Conservation (phyloP, 2,329 filamentous ascomycete genomes). For the Ophiostoma piceae region DNA sequence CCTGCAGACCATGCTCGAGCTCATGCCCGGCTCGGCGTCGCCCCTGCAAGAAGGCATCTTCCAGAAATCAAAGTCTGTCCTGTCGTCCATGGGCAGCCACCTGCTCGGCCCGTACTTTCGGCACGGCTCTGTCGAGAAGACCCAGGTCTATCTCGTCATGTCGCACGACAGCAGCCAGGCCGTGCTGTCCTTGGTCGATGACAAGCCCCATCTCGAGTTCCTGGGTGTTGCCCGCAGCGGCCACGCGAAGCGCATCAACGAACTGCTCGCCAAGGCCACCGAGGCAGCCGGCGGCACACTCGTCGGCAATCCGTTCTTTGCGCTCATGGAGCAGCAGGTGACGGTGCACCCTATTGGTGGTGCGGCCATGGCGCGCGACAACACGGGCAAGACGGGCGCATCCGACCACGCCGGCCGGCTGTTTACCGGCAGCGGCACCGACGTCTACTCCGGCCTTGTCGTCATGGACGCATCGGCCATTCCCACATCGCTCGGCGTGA, state of each 20-base stretch:
- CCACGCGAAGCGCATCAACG: conserved; percentile 50
- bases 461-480: conserved; percentile 59
- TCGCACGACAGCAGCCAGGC: conserved; percentile 62
- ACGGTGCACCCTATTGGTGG: conserved; percentile 65
- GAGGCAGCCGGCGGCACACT: conserved; percentile 55
- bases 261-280: conserved; percentile 50
- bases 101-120: conserved; percentile 54
- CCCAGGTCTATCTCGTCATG: conserved; percentile 62
- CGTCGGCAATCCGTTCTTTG: conserved; percentile 53
- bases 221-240: conserved; percentile 52
- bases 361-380: conserved; percentile 57
- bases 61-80: conserved; percentile 41
- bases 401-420: conserved; percentile 59
- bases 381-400: conserved; percentile 52
- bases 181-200: conserved; percentile 49
- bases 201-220: conserved; percentile 56
- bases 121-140: conserved; percentile 53
- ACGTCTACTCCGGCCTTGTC: conserved; percentile 53
- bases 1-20: conserved; percentile 53
- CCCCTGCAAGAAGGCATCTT: conserved; percentile 31
- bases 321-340: conserved; percentile 52
- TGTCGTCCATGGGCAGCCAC: conserved; percentile 48
- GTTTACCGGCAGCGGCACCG: conserved; percentile 47
- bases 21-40: conserved; percentile 45
- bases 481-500: conserved; percentile 58